phyloP scores from a whole-genome alignment of 176 grass and related monocot genomes.

The Aegilops tauschii region DNA sequence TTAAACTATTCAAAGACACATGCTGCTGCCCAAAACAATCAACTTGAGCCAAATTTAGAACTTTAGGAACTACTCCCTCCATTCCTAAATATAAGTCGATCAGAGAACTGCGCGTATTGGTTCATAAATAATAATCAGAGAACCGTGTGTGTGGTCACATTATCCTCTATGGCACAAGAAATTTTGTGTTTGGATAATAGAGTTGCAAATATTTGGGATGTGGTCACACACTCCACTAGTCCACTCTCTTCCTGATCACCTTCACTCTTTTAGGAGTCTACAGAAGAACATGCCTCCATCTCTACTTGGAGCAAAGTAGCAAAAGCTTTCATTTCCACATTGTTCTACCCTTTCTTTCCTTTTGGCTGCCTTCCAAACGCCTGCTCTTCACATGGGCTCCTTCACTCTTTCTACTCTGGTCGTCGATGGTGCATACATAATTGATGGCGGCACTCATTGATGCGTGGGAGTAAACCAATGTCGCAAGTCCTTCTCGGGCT shows the following conservation, averaged over 20 bases:
- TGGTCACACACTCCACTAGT: not conserved
- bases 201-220: not conserved
- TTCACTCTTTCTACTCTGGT: constrained; percentile 6
- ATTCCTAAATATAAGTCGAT: too few relatives aligned
- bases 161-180: not conserved
- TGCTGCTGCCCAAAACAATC: not conserved
- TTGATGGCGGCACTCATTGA: not conserved
- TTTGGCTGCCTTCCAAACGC: constrained; percentile 13
- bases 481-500: constrained; percentile 1
- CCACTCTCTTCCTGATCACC: not conserved
- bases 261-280: not conserved
- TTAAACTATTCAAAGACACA: too few relatives aligned
- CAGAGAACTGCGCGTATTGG: not conserved
- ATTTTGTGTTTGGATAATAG: not conserved
- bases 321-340: constrained; percentile 12
- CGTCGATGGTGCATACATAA: not conserved
- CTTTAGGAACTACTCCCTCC: too few relatives aligned
- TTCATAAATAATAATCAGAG: too few relatives aligned
- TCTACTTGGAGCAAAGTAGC: not conserved
- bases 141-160: not conserved
- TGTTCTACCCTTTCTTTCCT: not conserved
- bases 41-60: too few relatives aligned
- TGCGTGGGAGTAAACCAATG: constrained; percentile 8
- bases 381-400: constrained; percentile 31
- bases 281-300: not conserved